A percentile compares a stretch with the other conserved stretches of the same genome.
Evolutionary conservation across 1,284 basidiomycete species (phyloP).

Genomic region (Ceratobasidium sp.): DNA sequence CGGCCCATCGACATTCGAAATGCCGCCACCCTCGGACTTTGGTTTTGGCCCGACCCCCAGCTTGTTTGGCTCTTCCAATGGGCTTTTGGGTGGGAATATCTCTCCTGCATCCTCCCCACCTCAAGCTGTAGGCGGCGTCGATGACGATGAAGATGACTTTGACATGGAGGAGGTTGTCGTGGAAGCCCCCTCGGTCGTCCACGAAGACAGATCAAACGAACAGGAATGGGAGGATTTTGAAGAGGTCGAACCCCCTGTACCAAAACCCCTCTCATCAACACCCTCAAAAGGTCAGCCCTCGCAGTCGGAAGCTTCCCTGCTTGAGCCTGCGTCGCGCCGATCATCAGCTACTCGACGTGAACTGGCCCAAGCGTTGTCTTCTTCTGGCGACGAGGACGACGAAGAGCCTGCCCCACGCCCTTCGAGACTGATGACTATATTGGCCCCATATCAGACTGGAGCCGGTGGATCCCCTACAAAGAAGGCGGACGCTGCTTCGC

Average conservation of each 20-base stretch:
- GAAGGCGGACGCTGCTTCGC: not conserved
- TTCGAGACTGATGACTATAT: constrained; percentile 23
- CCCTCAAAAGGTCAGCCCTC: not conserved
- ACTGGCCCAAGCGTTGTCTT: constrained; percentile 17
- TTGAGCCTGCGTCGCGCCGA: constrained; percentile 12
- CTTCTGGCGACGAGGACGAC: constrained; percentile 21
- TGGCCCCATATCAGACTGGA: constrained; percentile 23
- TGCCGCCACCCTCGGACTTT: not conserved
- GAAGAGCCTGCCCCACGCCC: constrained; percentile 1
- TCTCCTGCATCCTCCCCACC: not conserved
- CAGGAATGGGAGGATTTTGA: constrained; percentile 12
- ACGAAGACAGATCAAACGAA: not conserved
- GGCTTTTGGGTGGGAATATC: constrained; percentile 3
- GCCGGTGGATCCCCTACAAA: constrained; percentile 9
- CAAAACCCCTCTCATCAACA: not conserved
- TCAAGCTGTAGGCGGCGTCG: constrained; percentile 14
- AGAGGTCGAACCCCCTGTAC: not conserved
- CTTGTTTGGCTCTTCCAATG: constrained; percentile 21
- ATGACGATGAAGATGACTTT: constrained; percentile 36
- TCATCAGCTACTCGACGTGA: constrained; percentile 11
- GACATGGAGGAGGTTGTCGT: constrained; percentile 40
- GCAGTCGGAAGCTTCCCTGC: not conserved
- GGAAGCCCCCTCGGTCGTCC: constrained; percentile 1
- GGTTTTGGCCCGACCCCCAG: not conserved
- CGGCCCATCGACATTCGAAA: not conserved